Base-by-base conservation (phyloP, 352 stramenopile species). In the Pilasporangium apinafurcum region DNA sequence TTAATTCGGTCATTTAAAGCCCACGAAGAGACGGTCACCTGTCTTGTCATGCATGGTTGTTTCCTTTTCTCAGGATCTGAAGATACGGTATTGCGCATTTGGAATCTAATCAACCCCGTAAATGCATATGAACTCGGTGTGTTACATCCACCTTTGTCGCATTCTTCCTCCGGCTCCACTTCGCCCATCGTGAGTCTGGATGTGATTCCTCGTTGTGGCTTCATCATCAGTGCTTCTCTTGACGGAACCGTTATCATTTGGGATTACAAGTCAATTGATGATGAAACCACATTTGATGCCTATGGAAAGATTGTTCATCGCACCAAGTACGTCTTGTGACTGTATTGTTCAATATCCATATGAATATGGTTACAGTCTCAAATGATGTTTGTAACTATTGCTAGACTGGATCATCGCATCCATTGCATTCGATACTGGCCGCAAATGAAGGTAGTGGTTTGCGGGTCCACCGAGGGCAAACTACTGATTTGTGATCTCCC, bases 51-150 rank as follows among this genome's bases (percentile, higher is more conserved):
- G 18, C 74, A 88, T 33, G 78, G 75, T 3, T 82, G 68, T 33
- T 85, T 91, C 44, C 51, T 91, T n/a, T 85, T 86, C 53, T 86
- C 78, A 0, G 70, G 75, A 14, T 91, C 78, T 1, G 78, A 91
- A 12, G 78, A 91, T 35, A 51, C 53, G 9, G 51, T 68, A 1
- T 39, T 91, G 37, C 56, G 59, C 5, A 81, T 91, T 38, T 91
- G 72, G 78, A 91, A 91, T 40, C 51, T 76, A 18, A 46, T 80
- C 12, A 47, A 71, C 14, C 39, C 67, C 8, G 20, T 48, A 7
- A 51, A 71, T 20, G 53, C 65, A 12, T 91, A 91, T 37, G 69
- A 86, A 37, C 35, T 88, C 3, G 69, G 66, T 5, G 48, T 68
- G 8, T 51, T 90, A 10, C 64, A 65, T 2, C 59, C 58, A 14